Evolutionary conservation across 306 rosid genomes (phyloP).

Genomic region (Pachyrhizus erosus): DNA sequence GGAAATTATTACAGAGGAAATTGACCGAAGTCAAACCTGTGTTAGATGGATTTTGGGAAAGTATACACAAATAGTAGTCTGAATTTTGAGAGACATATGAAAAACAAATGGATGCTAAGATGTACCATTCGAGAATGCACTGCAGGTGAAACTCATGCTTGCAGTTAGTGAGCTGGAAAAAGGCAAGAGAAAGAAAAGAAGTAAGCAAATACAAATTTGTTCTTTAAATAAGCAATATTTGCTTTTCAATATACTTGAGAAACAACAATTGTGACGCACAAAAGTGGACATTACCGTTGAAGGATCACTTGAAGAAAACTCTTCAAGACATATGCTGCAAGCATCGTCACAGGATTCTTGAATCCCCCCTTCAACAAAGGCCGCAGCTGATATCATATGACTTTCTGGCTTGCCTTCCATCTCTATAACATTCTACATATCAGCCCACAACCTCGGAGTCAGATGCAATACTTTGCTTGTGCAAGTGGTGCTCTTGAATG

Average conservation of each 20-base stretch:
- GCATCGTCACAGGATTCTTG: constrained; percentile 87
- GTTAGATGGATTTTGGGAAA: background rate
- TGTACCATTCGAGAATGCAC: constrained; percentile 97
- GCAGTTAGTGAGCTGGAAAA: constrained; percentile 77
- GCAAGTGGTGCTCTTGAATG: background rate
- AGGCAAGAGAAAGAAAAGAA: constrained; percentile 37
- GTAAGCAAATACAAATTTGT: constrained; percentile 25
- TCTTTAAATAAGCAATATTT: constrained; percentile 12
- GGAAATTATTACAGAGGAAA: background rate
- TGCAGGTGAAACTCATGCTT: constrained; percentile 95
- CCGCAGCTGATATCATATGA: constrained; percentile 79
- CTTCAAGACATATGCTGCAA: constrained; percentile 99
- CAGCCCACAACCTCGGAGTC: constrained; percentile 41
- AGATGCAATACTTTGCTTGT: constrained; percentile 8
- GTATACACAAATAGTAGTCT: background rate
- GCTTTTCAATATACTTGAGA: background rate
- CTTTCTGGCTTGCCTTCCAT: constrained; percentile 63
- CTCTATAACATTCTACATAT: constrained; percentile 52
- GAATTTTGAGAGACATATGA: background rate
- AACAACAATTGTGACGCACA: constrained; percentile 2
- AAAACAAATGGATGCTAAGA: constrained; percentile 1
- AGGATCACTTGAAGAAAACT: constrained; percentile 79
- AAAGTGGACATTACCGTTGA: constrained; percentile 64
- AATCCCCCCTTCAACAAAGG: constrained; percentile 97
- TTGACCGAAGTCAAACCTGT: background rate